phyloP scores from a whole-genome alignment of 2,329 filamentous ascomycete genomes.

The Ambrosiella beaveri region DNA sequence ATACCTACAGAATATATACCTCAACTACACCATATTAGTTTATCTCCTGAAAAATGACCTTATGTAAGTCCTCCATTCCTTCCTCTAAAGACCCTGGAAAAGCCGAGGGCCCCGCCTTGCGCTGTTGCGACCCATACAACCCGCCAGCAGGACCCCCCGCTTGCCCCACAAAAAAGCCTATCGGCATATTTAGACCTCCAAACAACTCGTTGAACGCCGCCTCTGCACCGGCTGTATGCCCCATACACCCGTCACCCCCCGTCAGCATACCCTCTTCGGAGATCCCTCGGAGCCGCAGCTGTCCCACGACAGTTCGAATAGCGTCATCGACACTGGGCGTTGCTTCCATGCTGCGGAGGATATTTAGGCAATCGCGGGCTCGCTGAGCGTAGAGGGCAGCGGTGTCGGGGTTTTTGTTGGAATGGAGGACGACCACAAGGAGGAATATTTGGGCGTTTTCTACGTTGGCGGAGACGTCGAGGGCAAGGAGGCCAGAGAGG shows the following conservation, averaged over 20 bases:
- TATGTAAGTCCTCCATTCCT: not conserved
- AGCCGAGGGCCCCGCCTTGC: not conserved
- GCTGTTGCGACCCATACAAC: not conserved
- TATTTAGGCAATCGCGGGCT: conserved; percentile 14
- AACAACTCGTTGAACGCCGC: conserved; percentile 4
- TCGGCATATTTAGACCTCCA: not conserved
- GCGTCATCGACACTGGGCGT: conserved; percentile 14
- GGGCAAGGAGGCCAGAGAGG: conserved; percentile 15
- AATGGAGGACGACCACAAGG: conserved; percentile 14
- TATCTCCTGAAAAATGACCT: not conserved
- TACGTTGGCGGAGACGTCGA: conserved; percentile 16
- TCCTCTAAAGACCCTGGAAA: not conserved
- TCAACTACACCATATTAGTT: not conserved
- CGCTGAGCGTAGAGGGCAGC: conserved; percentile 5
- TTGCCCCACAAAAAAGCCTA: not conserved
- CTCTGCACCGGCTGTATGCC: not conserved
- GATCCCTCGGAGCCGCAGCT: conserved; percentile 1
- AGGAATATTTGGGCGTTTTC: conserved; percentile 17
- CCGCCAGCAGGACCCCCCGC: not conserved
- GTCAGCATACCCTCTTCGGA: not conserved
- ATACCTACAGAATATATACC: not conserved
- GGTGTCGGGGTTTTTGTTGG: not conserved
- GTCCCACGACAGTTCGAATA: not conserved
- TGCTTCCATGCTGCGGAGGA: conserved; percentile 18
- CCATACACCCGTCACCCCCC: not conserved